Percentiles rank a stretch among this genome's conserved stretches.
These are phyloP conservation scores for Escallonia rubra DNA, from an alignment of 129 eudicot species.

Conservation along the genomic window DNA sequence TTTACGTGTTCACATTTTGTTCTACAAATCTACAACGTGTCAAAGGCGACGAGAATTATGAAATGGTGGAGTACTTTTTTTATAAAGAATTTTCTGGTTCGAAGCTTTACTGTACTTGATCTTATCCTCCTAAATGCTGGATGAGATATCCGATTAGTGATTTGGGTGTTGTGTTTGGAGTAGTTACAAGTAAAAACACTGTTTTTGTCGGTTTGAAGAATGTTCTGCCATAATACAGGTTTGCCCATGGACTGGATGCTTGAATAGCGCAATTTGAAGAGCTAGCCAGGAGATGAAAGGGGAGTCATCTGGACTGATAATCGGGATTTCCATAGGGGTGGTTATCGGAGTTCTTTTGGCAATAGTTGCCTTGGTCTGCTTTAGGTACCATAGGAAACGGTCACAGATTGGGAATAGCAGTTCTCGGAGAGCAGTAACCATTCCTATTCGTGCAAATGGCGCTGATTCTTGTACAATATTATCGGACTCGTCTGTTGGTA, in stretches of 20 bases:
- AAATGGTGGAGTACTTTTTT: too few species aligned
- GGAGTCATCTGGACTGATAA: slow-evolving; percentile 60
- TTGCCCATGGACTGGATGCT: slow-evolving; percentile 31
- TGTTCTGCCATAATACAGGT: slow-evolving; percentile 29
- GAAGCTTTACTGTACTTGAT: too few species aligned
- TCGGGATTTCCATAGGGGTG: slow-evolving; percentile 90
- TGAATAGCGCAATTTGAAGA: slow-evolving; percentile 10
- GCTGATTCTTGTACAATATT: slow-evolving; percentile 71
- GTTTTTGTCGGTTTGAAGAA: slow-evolving; percentile 10
- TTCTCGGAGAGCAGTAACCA: slow-evolving; percentile 69
- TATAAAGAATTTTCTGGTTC: too few species aligned
- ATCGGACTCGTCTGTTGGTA: slow-evolving; percentile 81
- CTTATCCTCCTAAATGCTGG: too few species aligned
- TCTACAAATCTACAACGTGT: too few species aligned
- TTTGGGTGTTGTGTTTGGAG: too few species aligned
- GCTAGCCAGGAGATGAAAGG: slow-evolving; percentile 48
- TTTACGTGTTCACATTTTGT: too few species aligned
- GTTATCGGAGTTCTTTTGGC: slow-evolving; percentile 87
- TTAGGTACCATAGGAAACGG: slow-evolving; percentile 60
- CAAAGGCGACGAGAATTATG: too few species aligned
- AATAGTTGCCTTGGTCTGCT: slow-evolving; percentile 49
- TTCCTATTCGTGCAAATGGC: slow-evolving; percentile 82
- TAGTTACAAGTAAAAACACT: too few species aligned
- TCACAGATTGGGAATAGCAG: slow-evolving; percentile 84
- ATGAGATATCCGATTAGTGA: too few species aligned